Conservation (phyloP, 1,284 basidiomycete genomes). For the Vanrija humicola region DNA sequence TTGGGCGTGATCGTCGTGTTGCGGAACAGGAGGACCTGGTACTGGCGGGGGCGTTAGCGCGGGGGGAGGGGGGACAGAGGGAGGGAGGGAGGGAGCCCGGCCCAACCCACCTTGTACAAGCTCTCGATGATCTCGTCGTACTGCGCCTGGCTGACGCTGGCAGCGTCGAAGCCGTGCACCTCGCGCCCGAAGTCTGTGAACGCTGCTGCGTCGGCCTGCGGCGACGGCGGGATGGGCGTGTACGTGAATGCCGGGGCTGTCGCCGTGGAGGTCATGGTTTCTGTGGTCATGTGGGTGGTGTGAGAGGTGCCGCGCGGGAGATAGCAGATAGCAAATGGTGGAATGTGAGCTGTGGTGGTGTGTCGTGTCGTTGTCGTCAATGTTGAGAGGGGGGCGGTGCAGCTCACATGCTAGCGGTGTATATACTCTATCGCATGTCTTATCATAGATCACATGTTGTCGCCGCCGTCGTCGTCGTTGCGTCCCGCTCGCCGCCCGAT, state of each 20-base stretch:
- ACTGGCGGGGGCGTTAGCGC: slow-evolving; percentile 49
- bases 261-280: no score
- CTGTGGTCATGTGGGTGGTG: no score
- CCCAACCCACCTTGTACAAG: slow-evolving; percentile 59
- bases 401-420: no score
- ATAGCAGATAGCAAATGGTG: no score
- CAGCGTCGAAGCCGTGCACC: slow-evolving; percentile 61
- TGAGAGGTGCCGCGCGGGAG: no score
- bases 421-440: no score
- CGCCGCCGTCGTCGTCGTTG: no score
- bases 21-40: slow-evolving; percentile 70
- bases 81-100: background rate
- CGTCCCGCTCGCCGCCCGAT: no score
- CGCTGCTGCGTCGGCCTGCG: slow-evolving; percentile 58
- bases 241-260: slow-evolving; percentile 5
- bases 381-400: no score
- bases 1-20: slow-evolving; percentile 66
- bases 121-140: slow-evolving; percentile 60
- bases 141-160: slow-evolving; percentile 55
- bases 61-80: background rate
- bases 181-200: slow-evolving; percentile 63
- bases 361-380: no score
- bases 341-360: no score
- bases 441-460: no score
- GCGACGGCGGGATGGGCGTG: slow-evolving; percentile 57